These are phyloP conservation scores for Glomus cerebriforme DNA, from an alignment of 192 early-diverging fungal genomes.

Conservation along the genomic window DNA sequence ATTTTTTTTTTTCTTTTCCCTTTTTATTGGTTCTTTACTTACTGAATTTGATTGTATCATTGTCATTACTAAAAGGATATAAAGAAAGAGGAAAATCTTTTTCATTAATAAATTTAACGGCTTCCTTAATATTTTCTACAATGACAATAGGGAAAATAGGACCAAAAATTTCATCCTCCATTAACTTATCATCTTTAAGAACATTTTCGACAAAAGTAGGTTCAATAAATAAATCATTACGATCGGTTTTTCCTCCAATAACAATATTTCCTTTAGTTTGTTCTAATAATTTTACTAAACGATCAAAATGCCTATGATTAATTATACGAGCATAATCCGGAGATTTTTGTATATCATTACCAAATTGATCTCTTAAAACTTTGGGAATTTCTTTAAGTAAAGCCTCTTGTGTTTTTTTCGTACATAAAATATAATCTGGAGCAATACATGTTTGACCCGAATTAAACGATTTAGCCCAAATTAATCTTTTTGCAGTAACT, in stretches of 20 bases:
- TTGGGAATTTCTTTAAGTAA: conserved; percentile 54
- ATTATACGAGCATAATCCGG: conserved; percentile 64
- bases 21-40: conserved; percentile 4
- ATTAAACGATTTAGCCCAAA: conserved; percentile 85
- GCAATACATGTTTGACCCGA: conserved; percentile 85
- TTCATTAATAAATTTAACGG: conserved; percentile 60
- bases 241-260: conserved; percentile 61
- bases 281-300: conserved; percentile 57
- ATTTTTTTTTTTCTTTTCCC: not conserved
- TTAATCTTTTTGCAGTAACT: conserved; percentile 68
- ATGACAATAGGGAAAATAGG: conserved; percentile 83
- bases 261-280: conserved; percentile 54
- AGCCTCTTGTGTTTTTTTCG: conserved; percentile 44
- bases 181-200: conserved; percentile 55
- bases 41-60: conserved; percentile 52
- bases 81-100: conserved; percentile 78
- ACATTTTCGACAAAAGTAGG: conserved; percentile 82
- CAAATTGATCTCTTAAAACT: conserved; percentile 46
- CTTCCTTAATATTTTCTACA: conserved; percentile 64
- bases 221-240: conserved; percentile 68
- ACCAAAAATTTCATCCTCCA: conserved; percentile 92
- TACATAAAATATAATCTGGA: conserved; percentile 75
- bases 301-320: conserved; percentile 61
- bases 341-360: conserved; percentile 42
- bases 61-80: conserved; percentile 69